Evolutionary conservation across 257 asterid species (phyloP).

Genomic region (Leonotis leonurus): DNA sequence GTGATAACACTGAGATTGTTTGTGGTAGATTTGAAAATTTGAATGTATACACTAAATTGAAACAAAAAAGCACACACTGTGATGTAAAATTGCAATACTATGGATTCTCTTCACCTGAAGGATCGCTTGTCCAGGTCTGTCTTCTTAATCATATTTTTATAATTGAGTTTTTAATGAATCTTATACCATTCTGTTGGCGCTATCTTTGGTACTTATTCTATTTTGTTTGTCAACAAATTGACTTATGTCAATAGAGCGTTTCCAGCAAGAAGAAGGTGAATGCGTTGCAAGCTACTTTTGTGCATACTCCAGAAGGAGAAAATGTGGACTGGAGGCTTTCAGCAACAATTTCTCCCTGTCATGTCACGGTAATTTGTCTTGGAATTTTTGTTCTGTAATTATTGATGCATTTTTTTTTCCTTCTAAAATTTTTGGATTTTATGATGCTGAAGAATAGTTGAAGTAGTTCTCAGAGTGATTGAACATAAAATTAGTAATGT

Average conservation of each 20-base stretch:
- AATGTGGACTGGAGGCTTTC: conserved; percentile 95
- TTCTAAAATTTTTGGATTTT: not conserved
- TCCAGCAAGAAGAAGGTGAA: conserved; percentile 84
- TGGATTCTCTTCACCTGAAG: conserved; percentile 96
- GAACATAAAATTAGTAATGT: not conserved
- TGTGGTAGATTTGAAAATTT: conserved; percentile 97
- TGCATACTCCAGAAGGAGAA: conserved; percentile 86
- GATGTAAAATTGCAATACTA: conserved; percentile 80
- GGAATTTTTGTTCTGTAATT: not conserved
- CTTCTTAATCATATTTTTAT: conserved; percentile 7
- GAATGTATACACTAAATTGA: conserved; percentile 69
- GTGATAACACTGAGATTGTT: conserved; percentile 63
- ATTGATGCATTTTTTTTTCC: not conserved
- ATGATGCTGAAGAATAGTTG: not conserved
- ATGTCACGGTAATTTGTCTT: conserved; percentile 66
- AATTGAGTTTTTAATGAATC: conserved; percentile 2
- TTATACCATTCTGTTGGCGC: conserved; percentile 4
- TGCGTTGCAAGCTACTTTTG: conserved; percentile 92
- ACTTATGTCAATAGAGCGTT: conserved; percentile 64
- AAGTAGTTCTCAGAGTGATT: not conserved
- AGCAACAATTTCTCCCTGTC: conserved; percentile 93
- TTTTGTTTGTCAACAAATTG: no score
- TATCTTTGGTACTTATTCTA: conserved; percentile 10
- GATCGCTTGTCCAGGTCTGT: conserved; percentile 94
- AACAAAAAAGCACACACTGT: conserved; percentile 71